phyloP scores from a whole-genome alignment of 2,329 filamentous ascomycete genomes.

The Fulvia fulva region DNA sequence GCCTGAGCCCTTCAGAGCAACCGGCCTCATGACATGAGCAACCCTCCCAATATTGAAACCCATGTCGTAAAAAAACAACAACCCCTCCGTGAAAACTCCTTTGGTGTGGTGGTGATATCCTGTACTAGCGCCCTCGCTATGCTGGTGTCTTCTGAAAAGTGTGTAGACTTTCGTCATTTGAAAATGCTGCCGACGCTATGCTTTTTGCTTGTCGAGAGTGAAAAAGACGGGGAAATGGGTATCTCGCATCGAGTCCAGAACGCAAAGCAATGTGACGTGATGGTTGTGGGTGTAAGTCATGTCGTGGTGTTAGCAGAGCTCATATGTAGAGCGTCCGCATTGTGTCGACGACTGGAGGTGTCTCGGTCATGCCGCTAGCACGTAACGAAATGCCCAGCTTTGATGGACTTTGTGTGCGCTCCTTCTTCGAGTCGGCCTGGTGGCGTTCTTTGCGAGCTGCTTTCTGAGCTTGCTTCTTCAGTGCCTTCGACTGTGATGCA shows the following conservation, averaged over 20 bases:
- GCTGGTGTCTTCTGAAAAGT: slow-evolving; percentile 7
- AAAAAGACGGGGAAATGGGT: slow-evolving; percentile 12
- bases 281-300: slow-evolving; percentile 6
- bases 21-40: slow-evolving; percentile 13
- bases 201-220: slow-evolving; percentile 11
- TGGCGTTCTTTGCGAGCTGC: slow-evolving; percentile 39
- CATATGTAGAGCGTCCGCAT: slow-evolving; percentile 38
- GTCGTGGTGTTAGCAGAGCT: slow-evolving; percentile 6
- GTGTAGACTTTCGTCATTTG: not conserved
- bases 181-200: slow-evolving; percentile 14
- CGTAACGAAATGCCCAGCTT: slow-evolving; percentile 29
- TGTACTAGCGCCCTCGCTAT: slow-evolving; percentile 18
- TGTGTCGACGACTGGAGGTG: slow-evolving; percentile 34
- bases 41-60: no score
- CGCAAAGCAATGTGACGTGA: not conserved
- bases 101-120: slow-evolving; percentile 1
- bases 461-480: slow-evolving; percentile 42
- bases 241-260: slow-evolving; percentile 10
- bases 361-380: slow-evolving; percentile 32
- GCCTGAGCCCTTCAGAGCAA: slow-evolving; percentile 27
- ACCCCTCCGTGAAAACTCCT: not conserved
- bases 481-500: slow-evolving; percentile 32
- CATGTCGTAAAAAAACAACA: slow-evolving; percentile 5
- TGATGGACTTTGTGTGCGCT: slow-evolving; percentile 18
- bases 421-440: slow-evolving; percentile 23